phyloP scores from a whole-genome alignment of 495 filamentous ascomycete species.

The Xylaria acuta region DNA sequence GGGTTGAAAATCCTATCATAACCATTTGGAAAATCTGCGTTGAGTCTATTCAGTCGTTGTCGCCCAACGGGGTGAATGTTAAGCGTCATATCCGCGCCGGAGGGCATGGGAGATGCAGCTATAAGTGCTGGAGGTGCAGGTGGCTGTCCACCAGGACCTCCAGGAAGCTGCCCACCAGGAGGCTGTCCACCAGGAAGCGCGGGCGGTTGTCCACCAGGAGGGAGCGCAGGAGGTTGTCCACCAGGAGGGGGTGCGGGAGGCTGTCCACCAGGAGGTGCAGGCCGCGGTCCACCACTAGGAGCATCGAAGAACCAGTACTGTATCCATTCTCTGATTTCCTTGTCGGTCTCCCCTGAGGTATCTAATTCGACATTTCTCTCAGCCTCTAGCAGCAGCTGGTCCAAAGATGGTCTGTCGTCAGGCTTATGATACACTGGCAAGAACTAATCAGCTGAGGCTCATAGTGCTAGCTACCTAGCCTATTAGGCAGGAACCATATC shows the following conservation, averaged over 20 bases:
- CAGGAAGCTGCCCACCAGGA: not conserved
- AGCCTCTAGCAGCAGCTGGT: conserved; percentile 21
- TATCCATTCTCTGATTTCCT: conserved; percentile 26
- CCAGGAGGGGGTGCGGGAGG: not conserved
- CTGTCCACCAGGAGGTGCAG: not conserved
- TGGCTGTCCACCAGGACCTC: not conserved
- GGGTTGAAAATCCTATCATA: not conserved
- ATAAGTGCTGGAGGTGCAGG: not conserved
- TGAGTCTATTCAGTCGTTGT: not conserved
- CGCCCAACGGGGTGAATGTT: no score
- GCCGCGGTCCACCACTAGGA: not conserved
- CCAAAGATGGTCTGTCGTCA: conserved; percentile 29
- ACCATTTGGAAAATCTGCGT: not conserved
- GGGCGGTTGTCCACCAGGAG: not conserved
- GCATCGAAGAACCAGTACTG: conserved; percentile 21
- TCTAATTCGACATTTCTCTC: not conserved
- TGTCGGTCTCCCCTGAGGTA: conserved; percentile 16
- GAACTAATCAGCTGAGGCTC: not conserved
- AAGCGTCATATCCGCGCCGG: not conserved
- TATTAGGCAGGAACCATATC: not conserved
- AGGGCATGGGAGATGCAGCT: conserved; percentile 1
- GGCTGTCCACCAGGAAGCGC: not conserved
- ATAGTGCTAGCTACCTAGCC: not conserved
- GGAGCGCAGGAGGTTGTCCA: not conserved
- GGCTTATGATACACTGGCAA: conserved; percentile 33